Conservation (phyloP, 495 filamentous ascomycete species). For the Hypoxylon rickii region DNA sequence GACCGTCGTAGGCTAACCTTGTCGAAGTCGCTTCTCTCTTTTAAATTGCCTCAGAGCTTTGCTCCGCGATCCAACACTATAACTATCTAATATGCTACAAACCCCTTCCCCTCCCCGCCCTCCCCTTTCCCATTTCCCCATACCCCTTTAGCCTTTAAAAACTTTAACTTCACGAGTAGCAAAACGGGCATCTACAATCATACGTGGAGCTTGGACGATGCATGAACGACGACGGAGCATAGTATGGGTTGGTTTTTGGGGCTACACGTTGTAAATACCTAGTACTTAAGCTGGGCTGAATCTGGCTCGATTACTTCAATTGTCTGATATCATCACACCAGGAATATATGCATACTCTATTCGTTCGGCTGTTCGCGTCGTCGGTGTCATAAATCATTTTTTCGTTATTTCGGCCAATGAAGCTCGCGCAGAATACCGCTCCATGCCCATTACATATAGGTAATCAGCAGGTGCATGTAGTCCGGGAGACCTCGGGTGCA, state of each 20-base stretch:
- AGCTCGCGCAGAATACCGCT: too few species aligned
- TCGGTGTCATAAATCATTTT: background rate
- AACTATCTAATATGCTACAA: slow-evolving; percentile 6
- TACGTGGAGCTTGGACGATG: slow-evolving; percentile 14
- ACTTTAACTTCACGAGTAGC: slow-evolving; percentile 13
- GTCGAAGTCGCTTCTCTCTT: background rate
- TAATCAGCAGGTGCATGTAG: too few species aligned
- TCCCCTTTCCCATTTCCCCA: background rate
- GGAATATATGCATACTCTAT: slow-evolving; percentile 15
- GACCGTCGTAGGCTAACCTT: slow-evolving; percentile 76
- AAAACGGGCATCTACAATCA: slow-evolving; percentile 12
- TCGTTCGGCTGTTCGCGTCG: background rate
- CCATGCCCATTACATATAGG: too few species aligned
- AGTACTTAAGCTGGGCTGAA: slow-evolving; percentile 1
- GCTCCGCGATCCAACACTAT: background rate
- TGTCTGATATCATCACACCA: slow-evolving; percentile 11
- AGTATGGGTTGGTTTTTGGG: slow-evolving; percentile 18
- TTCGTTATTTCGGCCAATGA: too few species aligned
- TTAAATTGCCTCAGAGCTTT: slow-evolving; percentile 1
- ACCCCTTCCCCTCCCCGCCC: background rate
- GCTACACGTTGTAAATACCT: slow-evolving; percentile 22
- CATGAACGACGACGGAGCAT: slow-evolving; percentile 18
- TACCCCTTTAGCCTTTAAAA: background rate
- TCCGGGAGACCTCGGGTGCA: too few species aligned
- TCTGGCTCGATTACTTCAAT: background rate